These are phyloP conservation scores for Sordariomycetes sp. DNA, from an alignment of 2,329 filamentous ascomycete species.

Conservation along the genomic window DNA sequence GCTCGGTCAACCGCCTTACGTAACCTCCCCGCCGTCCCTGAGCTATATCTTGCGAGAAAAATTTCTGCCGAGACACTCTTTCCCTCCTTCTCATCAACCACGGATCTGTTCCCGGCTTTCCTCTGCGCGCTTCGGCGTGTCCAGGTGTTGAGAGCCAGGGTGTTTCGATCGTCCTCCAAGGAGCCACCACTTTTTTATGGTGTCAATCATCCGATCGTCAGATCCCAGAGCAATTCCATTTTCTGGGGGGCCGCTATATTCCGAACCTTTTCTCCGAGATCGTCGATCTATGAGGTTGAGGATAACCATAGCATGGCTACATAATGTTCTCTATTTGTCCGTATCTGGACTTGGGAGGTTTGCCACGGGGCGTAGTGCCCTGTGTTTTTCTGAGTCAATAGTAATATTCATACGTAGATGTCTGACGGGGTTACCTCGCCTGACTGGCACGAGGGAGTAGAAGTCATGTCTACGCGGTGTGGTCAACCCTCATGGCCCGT, in stretches of 20 bases:
- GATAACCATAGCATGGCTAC: conserved; percentile 76
- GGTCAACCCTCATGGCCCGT: too few species aligned
- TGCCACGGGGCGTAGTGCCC: not conserved
- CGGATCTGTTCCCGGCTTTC: conserved; percentile 82
- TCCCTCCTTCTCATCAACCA: conserved; percentile 29
- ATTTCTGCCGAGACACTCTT: conserved; percentile 8
- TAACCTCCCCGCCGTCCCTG: not conserved
- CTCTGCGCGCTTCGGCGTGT: conserved; percentile 33
- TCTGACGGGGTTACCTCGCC: too few species aligned
- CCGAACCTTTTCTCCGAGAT: conserved; percentile 78
- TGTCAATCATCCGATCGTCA: conserved; percentile 91
- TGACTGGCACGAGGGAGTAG: too few species aligned
- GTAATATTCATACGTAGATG: too few species aligned
- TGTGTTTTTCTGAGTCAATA: too few species aligned
- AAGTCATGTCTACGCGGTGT: too few species aligned
- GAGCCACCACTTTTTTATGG: conserved; percentile 62
- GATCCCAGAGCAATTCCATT: conserved; percentile 70
- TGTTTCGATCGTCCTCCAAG: conserved; percentile 70
- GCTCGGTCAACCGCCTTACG: not conserved
- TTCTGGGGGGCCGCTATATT: conserved; percentile 61
- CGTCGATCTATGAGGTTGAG: conserved; percentile 80
- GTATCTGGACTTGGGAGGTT: not conserved
- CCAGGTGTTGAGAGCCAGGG: conserved; percentile 57
- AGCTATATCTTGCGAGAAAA: conserved; percentile 2
- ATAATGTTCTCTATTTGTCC: conserved; percentile 21